A percentile compares a stretch with the other conserved stretches of the same genome.
Conservation (phyloP, 140 eudicot species). For the Ambrosia hybrid region DNA sequence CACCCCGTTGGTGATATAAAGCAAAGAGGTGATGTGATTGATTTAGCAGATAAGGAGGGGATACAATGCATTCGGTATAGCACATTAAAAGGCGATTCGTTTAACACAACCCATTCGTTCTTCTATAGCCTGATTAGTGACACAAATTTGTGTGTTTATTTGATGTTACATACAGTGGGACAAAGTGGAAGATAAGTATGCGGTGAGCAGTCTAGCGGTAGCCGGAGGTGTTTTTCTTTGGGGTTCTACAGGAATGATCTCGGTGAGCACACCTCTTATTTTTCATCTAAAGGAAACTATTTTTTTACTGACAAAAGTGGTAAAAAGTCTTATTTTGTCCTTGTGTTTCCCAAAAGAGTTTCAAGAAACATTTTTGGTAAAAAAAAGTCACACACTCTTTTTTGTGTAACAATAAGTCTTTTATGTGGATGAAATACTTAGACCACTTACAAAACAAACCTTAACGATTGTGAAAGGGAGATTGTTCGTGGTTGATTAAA, state of each 20-base stretch:
- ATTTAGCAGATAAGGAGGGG: no score
- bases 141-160: not conserved
- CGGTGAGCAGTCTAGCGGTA: slow-evolving; percentile 75
- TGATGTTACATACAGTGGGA: slow-evolving; percentile 58
- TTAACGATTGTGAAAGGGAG: no score
- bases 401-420: not conserved
- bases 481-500: no score
- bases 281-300: not conserved
- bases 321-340: not conserved
- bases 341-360: not conserved
- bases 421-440: not conserved
- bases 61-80: no score
- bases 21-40: no score
- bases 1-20: no score
- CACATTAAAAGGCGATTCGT: no score
- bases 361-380: not conserved
- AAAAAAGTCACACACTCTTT: not conserved
- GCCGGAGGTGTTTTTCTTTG: slow-evolving; percentile 64
- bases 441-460: not conserved
- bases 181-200: slow-evolving; percentile 93
- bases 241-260: slow-evolving; percentile 80
- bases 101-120: not conserved
- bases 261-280: slow-evolving; percentile 42
- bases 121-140: not conserved
- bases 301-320: not conserved